These are phyloP conservation scores for Miamiensis avidus DNA, from an alignment of 169 alveolate genomes.

Conservation along the genomic window DNA sequence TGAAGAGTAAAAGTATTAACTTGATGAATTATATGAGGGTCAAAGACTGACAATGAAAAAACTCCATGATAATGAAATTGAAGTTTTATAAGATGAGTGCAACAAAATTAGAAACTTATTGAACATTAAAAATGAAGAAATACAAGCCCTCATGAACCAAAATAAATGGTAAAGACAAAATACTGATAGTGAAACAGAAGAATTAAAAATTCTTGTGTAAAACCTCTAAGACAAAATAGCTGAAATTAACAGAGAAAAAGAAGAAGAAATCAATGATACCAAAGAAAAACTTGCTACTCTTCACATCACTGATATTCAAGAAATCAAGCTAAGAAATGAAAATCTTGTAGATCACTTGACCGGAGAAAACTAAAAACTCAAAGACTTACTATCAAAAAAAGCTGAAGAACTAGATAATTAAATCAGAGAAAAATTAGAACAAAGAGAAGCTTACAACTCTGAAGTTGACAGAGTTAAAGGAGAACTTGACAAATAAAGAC, in stretches of 20 bases:
- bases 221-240: constrained; percentile 23
- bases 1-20: constrained; percentile 25
- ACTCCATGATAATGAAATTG: constrained; percentile 37
- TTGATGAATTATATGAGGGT: constrained; percentile 15
- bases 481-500: constrained; percentile 33
- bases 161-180: constrained; percentile 24
- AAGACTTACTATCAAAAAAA: constrained; percentile 25
- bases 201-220: constrained; percentile 25
- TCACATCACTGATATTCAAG: constrained; percentile 40
- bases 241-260: constrained; percentile 28
- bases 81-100: constrained; percentile 29
- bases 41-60: constrained; percentile 15
- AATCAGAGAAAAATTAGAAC: constrained; percentile 27
- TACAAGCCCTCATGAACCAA: constrained; percentile 29
- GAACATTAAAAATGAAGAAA: constrained; percentile 41
- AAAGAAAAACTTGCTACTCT: constrained; percentile 30
- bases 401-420: constrained; percentile 31
- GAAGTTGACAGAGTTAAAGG: constrained; percentile 27
- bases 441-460: constrained; percentile 40
- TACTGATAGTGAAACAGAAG: constrained; percentile 14
- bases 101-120: constrained; percentile 28
- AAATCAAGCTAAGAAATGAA: constrained; percentile 34
- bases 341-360: constrained; percentile 15
- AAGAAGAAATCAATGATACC: constrained; percentile 36
- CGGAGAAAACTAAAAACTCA: constrained; percentile 29